phyloP scores from a whole-genome alignment of 2,329 filamentous ascomycete species.

The Fusarium mangiferae region DNA sequence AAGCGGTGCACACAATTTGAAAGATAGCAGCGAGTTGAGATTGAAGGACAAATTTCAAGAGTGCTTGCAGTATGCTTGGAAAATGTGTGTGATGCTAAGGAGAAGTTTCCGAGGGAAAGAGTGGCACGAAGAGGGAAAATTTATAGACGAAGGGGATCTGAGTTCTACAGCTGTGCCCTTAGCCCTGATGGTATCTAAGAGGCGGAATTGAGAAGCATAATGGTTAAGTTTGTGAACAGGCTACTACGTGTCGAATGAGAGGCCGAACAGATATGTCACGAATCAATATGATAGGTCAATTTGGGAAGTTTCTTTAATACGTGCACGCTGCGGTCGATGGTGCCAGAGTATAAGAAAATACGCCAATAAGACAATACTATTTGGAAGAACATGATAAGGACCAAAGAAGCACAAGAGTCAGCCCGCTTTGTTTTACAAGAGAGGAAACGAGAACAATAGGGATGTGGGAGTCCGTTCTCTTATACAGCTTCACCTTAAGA shows the following conservation, averaged over 20 bases:
- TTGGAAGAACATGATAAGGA: neutral
- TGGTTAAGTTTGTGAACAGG: neutral
- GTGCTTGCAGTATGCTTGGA: neutral
- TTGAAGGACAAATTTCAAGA: neutral
- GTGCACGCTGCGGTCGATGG: neutral
- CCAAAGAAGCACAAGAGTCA: too few relatives aligned
- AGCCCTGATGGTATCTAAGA: neutral
- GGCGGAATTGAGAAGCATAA: neutral
- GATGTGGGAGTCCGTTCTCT: neutral
- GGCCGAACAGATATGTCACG: neutral
- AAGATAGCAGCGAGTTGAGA: neutral
- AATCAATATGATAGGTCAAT: neutral
- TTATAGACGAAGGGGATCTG: neutral
- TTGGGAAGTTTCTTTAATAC: neutral
- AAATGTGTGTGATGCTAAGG: neutral
- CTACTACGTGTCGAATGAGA: rapidly evolving
- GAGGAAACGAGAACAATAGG: neutral
- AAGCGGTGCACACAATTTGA: too few relatives aligned
- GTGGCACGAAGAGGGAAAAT: too few relatives aligned
- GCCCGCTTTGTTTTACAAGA: too few relatives aligned
- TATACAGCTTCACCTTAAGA: neutral
- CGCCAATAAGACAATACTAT: neutral
- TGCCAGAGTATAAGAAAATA: neutral
- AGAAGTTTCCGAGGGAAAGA: rapidly evolving
- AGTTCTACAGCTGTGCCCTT: neutral